A percentile compares a stretch with the other conserved stretches of the same genome.
phyloP scores from a whole-genome alignment of 495 filamentous ascomycete genomes.

The Penicillium argentinense region DNA sequence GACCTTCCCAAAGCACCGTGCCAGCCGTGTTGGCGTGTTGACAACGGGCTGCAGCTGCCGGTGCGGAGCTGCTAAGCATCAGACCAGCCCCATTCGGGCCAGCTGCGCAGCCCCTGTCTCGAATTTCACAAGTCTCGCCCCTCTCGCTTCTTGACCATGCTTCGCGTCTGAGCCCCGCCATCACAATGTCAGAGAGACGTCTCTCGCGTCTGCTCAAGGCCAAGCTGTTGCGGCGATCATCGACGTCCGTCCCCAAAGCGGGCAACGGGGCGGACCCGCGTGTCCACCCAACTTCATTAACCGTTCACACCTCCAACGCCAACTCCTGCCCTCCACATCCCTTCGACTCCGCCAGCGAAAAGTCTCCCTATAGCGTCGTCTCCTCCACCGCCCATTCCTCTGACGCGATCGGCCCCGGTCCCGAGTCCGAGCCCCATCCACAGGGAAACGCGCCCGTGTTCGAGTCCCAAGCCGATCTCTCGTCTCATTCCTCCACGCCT shows the following conservation, averaged over 20 bases:
- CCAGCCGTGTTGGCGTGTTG: too few relatives aligned
- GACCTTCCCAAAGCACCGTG: not conserved
- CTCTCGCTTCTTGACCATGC: conserved; percentile 5
- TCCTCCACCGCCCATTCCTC: conserved; percentile 18
- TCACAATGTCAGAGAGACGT: conserved; percentile 36
- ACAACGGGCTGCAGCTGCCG: too few relatives aligned
- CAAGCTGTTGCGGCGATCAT: conserved; percentile 42
- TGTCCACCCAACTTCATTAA: conserved; percentile 28
- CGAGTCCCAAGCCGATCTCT: conserved; percentile 1
- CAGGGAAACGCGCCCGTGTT: conserved; percentile 9
- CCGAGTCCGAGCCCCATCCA: conserved; percentile 1
- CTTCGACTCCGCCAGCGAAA: conserved; percentile 25
- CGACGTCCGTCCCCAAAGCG: conserved; percentile 32
- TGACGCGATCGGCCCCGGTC: conserved; percentile 11
- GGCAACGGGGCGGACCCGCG: conserved; percentile 30
- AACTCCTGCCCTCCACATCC: conserved; percentile 15
- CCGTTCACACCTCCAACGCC: conserved; percentile 11
- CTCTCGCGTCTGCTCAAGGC: conserved; percentile 39
- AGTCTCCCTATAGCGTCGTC: conserved; percentile 24
- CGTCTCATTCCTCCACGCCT: conserved; percentile 7
- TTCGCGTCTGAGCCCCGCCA: conserved; percentile 7
- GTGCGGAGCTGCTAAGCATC: conserved; percentile 4
- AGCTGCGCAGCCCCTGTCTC: not conserved
- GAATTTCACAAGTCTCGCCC: too few relatives aligned
- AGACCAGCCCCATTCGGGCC: conserved; percentile 7